Percentiles rank a stretch among this genome's conserved stretches.
Conservation (phyloP, 805 yeast species). For the Candida oleophila region DNA sequence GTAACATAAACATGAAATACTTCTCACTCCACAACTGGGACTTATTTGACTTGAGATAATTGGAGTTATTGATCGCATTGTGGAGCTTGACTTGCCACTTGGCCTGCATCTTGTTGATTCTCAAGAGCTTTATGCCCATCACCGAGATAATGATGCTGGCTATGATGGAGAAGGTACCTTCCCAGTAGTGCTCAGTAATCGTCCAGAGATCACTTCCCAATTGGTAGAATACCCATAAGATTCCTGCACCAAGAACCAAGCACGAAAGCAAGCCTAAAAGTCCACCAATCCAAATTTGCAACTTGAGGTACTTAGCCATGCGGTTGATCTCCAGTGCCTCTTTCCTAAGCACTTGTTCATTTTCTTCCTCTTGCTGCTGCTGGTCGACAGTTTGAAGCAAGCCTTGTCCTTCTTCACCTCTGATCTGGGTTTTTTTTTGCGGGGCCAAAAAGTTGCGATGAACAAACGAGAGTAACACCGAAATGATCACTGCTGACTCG, state of each 20-base stretch:
- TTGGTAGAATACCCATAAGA: conserved; percentile 38
- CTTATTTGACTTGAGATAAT: conserved; percentile 13
- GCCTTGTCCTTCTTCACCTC: not conserved
- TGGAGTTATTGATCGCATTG: conserved; percentile 21
- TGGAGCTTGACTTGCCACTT: conserved; percentile 44
- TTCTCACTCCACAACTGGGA: conserved; percentile 24
- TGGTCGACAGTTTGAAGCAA: not conserved
- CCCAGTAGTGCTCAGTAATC: conserved; percentile 48
- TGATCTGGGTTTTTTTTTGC: conserved; percentile 6
- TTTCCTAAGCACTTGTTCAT: conserved; percentile 2
- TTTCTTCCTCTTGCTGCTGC: not conserved
- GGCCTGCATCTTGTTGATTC: conserved; percentile 44
- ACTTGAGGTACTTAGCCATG: conserved; percentile 20
- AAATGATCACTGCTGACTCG: conserved; percentile 71
- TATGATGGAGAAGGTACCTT: conserved; percentile 42
- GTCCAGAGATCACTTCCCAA: conserved; percentile 47
- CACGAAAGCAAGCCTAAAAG: conserved; percentile 38
- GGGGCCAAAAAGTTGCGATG: conserved; percentile 46
- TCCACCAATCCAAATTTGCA: conserved; percentile 48
- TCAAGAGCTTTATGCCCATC: conserved; percentile 45
- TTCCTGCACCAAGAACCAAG: conserved; percentile 38
- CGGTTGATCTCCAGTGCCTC: not conserved
- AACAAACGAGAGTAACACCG: conserved; percentile 67
- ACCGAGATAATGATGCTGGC: conserved; percentile 45
- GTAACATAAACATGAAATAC: conserved; percentile 36